These are phyloP conservation scores for Solanum chilense DNA, from an alignment of 257 asterid genomes.

Conservation along the genomic window DNA sequence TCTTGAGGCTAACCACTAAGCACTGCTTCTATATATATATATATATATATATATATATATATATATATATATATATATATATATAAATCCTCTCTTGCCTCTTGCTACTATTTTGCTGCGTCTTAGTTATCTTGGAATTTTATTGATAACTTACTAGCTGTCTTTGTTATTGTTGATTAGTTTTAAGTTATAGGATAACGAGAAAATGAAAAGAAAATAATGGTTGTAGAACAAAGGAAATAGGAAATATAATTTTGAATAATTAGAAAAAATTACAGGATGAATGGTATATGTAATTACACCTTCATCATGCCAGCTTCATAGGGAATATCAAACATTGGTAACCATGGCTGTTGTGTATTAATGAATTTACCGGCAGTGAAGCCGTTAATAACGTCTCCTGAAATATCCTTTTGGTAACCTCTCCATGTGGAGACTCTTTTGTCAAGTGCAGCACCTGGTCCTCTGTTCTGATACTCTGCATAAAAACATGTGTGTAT, in stretches of 20 bases:
- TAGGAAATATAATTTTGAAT: neutral
- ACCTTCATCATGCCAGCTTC: conserved; percentile 15
- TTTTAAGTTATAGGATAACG: too few species aligned
- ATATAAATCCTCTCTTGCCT: too few species aligned
- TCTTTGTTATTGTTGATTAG: too few species aligned
- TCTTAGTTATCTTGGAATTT: too few species aligned
- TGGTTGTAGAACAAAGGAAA: neutral
- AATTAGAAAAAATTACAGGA: neutral
- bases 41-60: too few species aligned
- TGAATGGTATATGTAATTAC: neutral
- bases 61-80: too few species aligned
- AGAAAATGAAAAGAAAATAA: neutral
- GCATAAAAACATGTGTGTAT: neutral
- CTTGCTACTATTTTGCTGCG: too few species aligned
- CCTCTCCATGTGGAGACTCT: conserved; percentile 34
- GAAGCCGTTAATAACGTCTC: conserved; percentile 4
- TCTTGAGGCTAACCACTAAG: too few species aligned
- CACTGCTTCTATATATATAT: too few species aligned
- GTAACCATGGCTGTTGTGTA: conserved; percentile 11
- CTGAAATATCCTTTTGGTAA: neutral
- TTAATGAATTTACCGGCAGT: conserved; percentile 4
- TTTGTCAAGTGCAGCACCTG: conserved; percentile 10
- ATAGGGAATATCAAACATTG: conserved; percentile 15
- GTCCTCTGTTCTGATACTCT: conserved; percentile 22
- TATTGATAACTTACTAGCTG: too few species aligned